Evolutionary conservation across 768 basidiomycete species (phyloP).

Genomic region (Auricularia heimuer): DNA sequence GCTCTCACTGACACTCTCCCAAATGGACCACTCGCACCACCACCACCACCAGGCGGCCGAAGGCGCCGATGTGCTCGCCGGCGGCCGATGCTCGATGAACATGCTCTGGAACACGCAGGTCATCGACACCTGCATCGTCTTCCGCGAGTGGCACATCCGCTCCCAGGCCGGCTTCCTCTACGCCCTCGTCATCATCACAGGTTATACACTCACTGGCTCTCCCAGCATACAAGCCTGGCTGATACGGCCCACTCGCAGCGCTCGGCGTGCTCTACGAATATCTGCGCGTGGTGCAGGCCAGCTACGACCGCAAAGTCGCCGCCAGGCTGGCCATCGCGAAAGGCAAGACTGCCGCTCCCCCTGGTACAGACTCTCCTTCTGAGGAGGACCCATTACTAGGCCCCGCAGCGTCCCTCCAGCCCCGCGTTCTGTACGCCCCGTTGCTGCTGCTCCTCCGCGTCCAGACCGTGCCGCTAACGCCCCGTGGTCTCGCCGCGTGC

Average conservation of each 20-base stretch:
- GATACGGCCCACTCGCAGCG: not conserved
- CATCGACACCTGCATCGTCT: slow-evolving; percentile 73
- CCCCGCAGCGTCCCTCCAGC: slow-evolving; percentile 32
- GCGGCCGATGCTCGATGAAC: slow-evolving; percentile 49
- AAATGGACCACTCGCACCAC: slow-evolving; percentile 10
- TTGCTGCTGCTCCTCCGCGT: slow-evolving; percentile 16
- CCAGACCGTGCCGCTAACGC: not conserved
- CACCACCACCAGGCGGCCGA: slow-evolving; percentile 1
- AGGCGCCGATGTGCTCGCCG: not conserved
- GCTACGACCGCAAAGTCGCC: slow-evolving; percentile 53
- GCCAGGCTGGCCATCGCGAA: slow-evolving; percentile 27
- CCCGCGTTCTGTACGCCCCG: slow-evolving; percentile 25
- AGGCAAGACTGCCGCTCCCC: slow-evolving; percentile 32
- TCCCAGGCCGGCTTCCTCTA: slow-evolving; percentile 46
- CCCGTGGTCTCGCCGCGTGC: not conserved
- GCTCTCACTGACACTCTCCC: not conserved
- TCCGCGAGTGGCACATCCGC: slow-evolving; percentile 65
- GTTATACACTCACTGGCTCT: not conserved
- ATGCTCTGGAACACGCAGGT: slow-evolving; percentile 87
- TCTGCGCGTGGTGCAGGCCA: slow-evolving; percentile 52
- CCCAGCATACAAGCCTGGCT: not conserved
- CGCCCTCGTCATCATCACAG: slow-evolving; percentile 56
- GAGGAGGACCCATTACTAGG: slow-evolving; percentile 49
- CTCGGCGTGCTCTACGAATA: slow-evolving; percentile 77
- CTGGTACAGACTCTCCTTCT: slow-evolving; percentile 30